These are phyloP conservation scores for Komagataella phaffii DNA, from an alignment of 805 yeast genomes.

Conservation along the genomic window DNA sequence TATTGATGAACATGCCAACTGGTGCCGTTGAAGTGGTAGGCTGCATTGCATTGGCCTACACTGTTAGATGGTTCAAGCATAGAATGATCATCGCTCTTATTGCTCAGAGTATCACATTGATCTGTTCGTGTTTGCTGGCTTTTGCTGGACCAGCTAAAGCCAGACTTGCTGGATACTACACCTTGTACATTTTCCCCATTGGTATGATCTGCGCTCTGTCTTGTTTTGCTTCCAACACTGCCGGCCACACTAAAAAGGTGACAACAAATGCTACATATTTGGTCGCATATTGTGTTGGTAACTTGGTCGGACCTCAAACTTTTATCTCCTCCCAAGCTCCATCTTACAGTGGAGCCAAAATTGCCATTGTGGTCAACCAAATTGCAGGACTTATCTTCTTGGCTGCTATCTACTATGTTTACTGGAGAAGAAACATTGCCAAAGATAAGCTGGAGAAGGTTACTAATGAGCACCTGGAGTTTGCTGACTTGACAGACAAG, in stretches of 20 bases:
- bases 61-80: slow-evolving; percentile 14
- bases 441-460: slow-evolving; percentile 11
- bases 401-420: slow-evolving; percentile 11
- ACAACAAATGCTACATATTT: slow-evolving; percentile 39
- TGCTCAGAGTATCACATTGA: slow-evolving; percentile 9
- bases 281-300: slow-evolving; percentile 52
- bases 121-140: slow-evolving; percentile 13
- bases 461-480: slow-evolving; percentile 11
- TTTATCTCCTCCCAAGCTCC: slow-evolving; percentile 46
- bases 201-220: slow-evolving; percentile 15
- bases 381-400: slow-evolving; percentile 13
- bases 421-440: slow-evolving; percentile 7
- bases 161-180: slow-evolving; percentile 17
- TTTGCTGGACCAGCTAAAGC: slow-evolving; percentile 14
- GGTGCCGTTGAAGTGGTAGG: slow-evolving; percentile 23
- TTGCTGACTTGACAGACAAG: slow-evolving; percentile 27
- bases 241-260: slow-evolving; percentile 62
- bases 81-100: slow-evolving; percentile 18
- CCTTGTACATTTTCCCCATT: slow-evolving; percentile 13
- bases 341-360: slow-evolving; percentile 36
- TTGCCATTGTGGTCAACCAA: slow-evolving; percentile 32
- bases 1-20: slow-evolving; percentile 23
- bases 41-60: slow-evolving; percentile 13
- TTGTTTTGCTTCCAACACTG: slow-evolving; percentile 24
- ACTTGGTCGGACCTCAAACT: slow-evolving; percentile 62